Base-by-base conservation (phyloP, 768 basidiomycete species). In the Boletus tomentosulus region DNA sequence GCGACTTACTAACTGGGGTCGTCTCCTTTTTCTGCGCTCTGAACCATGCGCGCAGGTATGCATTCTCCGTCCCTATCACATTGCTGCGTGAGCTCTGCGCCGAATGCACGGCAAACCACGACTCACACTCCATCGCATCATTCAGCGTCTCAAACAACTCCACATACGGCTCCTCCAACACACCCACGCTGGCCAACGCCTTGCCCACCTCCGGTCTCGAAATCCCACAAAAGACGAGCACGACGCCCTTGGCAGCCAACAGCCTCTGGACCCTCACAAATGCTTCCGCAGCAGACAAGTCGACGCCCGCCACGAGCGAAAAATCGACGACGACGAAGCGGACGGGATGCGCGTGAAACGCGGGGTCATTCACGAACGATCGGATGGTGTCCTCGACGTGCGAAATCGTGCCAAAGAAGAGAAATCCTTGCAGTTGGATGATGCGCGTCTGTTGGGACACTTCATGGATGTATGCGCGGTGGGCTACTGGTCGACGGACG, bases 201-300 rank as follows among this genome's bases (percentile, higher is more conserved):
- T 80, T 78, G 0, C 85, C 87, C 6, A 94, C 80, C 0, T 79
- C 62, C 0, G 84, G 84, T 10, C 87, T 73, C 1, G 75, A 69
- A 46, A 89, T 81, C 0, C 96, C 96, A 66, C 95, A 98, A 54
- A 99, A 83, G 22, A 98, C 91, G 22, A 99, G 76, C 1, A 86
- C 80, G 50, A 98, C 87, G n/a, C 76, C 77, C 63, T 87, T 88
- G 3, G 82, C 81, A 5, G 81, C 75, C 28, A 98, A 74, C 9
- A 98, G 64, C 7, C 95, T 79, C 59, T 96, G 93, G 8, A 98
- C 79, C 10, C 96, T 82, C 37, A 98, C 89, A 59, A 98, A 92
- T 0, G 95, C 96, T 64, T 98, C 96, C 1, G 95, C 92, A 3
- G 95, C 84, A 0, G 91, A 95, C 80, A 97, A 87, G 69, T 99